phyloP scores from a whole-genome alignment of 306 rosid genomes.

The Purshia tridentata region DNA sequence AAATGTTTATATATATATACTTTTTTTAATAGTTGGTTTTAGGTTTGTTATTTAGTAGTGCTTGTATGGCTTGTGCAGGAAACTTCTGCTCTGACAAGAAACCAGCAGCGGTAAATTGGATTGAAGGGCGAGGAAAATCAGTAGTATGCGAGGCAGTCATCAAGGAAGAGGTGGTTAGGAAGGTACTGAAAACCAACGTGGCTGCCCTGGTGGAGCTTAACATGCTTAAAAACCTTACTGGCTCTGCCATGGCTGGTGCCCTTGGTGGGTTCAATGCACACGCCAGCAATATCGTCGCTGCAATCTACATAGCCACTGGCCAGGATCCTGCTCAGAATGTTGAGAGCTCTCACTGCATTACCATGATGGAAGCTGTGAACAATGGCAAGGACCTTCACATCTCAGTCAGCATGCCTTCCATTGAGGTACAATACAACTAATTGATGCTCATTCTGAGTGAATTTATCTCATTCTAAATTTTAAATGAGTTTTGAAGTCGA shows the following conservation, averaged over 20 bases:
- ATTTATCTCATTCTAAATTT: not conserved
- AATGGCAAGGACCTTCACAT: conserved; percentile 26
- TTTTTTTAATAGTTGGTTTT: not conserved
- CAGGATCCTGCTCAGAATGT: conserved; percentile 41
- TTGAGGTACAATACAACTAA: conserved; percentile 23
- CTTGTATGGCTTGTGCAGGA: conserved; percentile 12
- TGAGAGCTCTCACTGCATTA: conserved; percentile 35
- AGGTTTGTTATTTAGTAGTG: not conserved
- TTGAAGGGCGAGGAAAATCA: conserved; percentile 35
- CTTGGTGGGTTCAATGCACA: conserved; percentile 36
- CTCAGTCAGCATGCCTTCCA: conserved; percentile 34
- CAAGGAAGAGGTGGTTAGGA: conserved; percentile 26
- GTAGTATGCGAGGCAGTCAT: conserved; percentile 31
- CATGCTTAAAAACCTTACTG: conserved; percentile 31
- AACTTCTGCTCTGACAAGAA: conserved; percentile 41
- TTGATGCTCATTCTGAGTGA: not conserved
- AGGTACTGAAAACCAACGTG: conserved; percentile 28
- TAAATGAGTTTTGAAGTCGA: not conserved
- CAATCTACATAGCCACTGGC: conserved; percentile 35
- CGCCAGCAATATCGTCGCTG: conserved; percentile 32
- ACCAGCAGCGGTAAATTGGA: conserved; percentile 35
- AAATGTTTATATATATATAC: not conserved
- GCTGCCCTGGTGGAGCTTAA: conserved; percentile 26
- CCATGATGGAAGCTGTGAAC: conserved; percentile 27
- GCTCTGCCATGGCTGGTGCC: conserved; percentile 33